Evolutionary conservation across 2,329 filamentous ascomycete genomes (phyloP).

Genomic region (Trichoderma afroharzianum): DNA sequence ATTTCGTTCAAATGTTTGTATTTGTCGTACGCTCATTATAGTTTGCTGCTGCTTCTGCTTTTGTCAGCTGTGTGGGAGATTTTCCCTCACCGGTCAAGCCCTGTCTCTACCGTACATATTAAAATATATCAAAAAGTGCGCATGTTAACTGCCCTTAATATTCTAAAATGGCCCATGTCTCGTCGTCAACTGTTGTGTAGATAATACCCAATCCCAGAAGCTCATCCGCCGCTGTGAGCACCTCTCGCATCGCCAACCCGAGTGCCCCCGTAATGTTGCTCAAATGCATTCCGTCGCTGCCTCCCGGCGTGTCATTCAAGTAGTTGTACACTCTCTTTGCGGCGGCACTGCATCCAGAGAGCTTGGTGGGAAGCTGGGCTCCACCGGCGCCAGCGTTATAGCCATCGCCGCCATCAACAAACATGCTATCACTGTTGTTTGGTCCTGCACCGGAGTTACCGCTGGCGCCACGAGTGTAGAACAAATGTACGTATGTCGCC

Average conservation of each 20-base stretch:
- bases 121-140: not conserved
- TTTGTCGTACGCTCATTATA: not conserved
- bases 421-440: constrained; percentile 50
- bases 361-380: constrained; percentile 37
- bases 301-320: constrained; percentile 63
- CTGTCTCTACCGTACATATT: constrained; percentile 15
- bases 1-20: not conserved
- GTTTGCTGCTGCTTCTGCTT: not conserved
- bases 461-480: constrained; percentile 68
- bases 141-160: not conserved
- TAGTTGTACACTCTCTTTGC: constrained; percentile 70
- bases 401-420: constrained; percentile 48
- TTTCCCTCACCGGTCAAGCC: not conserved
- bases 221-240: constrained; percentile 77
- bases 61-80: not conserved
- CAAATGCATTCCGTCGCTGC: constrained; percentile 79
- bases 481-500: constrained; percentile 81
- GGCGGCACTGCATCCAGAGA: constrained; percentile 47
- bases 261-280: constrained; percentile 68
- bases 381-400: constrained; percentile 36
- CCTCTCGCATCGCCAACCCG: constrained; percentile 64
- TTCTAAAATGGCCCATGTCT: constrained; percentile 85
- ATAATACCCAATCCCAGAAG: constrained; percentile 69
- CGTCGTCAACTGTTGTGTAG: constrained; percentile 88
- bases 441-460: constrained; percentile 39